A percentile compares a stretch with the other conserved stretches of the same genome.
Conservation (phyloP, 116 monocot species). For the Papilionanthe hybrid region DNA sequence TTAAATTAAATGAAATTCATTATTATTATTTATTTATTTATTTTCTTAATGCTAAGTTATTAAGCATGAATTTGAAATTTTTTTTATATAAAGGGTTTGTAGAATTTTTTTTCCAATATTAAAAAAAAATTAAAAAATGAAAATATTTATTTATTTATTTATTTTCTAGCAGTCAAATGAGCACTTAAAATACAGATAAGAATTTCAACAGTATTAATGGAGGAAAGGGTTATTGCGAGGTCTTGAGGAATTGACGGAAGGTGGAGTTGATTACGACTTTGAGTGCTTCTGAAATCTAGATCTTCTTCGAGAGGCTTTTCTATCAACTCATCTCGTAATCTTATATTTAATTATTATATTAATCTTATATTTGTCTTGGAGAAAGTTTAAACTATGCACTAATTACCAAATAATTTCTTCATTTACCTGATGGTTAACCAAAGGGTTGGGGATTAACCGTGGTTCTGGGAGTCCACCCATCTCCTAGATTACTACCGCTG, state of each 20-base stretch:
- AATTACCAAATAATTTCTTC: not conserved
- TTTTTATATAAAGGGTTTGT: no score
- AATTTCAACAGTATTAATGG: not conserved
- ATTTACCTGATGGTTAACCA: not conserved
- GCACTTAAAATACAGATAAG: no score
- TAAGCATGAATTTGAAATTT: not conserved
- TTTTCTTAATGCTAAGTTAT: no score
- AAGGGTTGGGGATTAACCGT: slow-evolving; percentile 84
- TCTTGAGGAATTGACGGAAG: slow-evolving; percentile 57
- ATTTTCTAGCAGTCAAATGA: no score
- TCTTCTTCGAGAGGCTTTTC: slow-evolving; percentile 72
- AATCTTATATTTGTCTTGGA: not conserved
- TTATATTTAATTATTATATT: not conserved
- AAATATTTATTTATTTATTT: no score
- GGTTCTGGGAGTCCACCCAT: slow-evolving; percentile 58
- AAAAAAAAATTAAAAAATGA: no score
- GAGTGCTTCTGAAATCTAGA: slow-evolving; percentile 72
- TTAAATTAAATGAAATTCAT: not conserved
- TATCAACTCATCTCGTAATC: slow-evolving; percentile 72
- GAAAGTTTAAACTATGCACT: not conserved
- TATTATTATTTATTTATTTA: not conserved
- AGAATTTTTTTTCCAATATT: no score
- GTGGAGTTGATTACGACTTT: slow-evolving; percentile 90
- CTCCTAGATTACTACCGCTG: slow-evolving; percentile 58
- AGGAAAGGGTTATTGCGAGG: slow-evolving; percentile 20